phyloP scores from a whole-genome alignment of 2,329 filamentous ascomycete species.

The Fusarium sp. region DNA sequence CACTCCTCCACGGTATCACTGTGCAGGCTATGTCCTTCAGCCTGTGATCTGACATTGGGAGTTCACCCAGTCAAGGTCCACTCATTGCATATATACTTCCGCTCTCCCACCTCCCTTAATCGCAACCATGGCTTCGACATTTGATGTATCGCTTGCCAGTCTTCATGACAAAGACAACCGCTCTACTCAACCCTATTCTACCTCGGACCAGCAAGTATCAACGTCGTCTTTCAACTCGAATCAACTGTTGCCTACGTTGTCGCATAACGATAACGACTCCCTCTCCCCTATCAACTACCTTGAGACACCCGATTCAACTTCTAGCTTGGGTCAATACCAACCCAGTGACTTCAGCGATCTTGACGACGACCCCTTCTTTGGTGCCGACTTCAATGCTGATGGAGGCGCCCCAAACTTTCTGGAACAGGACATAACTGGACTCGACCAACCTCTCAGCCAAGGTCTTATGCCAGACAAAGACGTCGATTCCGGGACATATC shows the following conservation, averaged over 20 bases:
- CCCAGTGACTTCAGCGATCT: conserved; percentile 63
- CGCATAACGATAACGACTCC: conserved; percentile 52
- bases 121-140: conserved; percentile 60
- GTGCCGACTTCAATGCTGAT: conserved; percentile 61
- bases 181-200: conserved; percentile 47
- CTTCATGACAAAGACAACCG: conserved; percentile 53
- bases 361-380: conserved; percentile 64
- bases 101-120: conserved; percentile 37
- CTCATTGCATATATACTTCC: conserved; percentile 53
- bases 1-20: conserved; percentile 32
- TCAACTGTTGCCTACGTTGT: conserved; percentile 59
- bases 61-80: conserved; percentile 42
- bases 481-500: conserved; percentile 52
- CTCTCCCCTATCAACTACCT: conserved; percentile 50
- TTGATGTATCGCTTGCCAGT: conserved; percentile 56
- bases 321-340: conserved; percentile 62
- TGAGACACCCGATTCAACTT: conserved; percentile 64
- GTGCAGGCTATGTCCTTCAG: conserved; percentile 51
- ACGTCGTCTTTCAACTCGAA: conserved; percentile 53
- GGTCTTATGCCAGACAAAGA: conserved; percentile 38
- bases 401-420: conserved; percentile 61
- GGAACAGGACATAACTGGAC: conserved; percentile 49
- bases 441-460: conserved; percentile 38
- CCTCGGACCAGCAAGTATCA: conserved; percentile 44
- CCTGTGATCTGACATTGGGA: conserved; percentile 50